These are phyloP conservation scores for Melampsora occidentalis DNA, from an alignment of 1,284 basidiomycete genomes.

Conservation along the genomic window DNA sequence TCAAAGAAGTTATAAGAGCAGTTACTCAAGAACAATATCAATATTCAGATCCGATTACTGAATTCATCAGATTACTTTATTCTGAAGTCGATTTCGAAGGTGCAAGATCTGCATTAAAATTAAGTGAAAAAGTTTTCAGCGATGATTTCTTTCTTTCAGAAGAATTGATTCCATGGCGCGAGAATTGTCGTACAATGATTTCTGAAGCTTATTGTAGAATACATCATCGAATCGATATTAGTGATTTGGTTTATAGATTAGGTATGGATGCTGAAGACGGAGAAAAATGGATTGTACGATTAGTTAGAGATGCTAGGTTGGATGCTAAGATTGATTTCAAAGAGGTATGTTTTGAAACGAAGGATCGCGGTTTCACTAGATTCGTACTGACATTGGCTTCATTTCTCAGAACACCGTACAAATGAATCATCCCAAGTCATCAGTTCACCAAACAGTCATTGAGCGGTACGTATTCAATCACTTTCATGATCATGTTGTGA, in stretches of 20 bases:
- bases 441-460: slow-evolving; percentile 90
- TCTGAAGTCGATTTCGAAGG: slow-evolving; percentile 87
- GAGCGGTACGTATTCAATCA: slow-evolving; percentile 73
- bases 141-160: slow-evolving; percentile 92
- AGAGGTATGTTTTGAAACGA: slow-evolving; percentile 56
- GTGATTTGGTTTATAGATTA: slow-evolving; percentile 85
- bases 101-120: slow-evolving; percentile 75
- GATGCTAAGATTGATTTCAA: slow-evolving; percentile 97
- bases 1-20: slow-evolving; percentile 82
- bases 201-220: slow-evolving; percentile 97
- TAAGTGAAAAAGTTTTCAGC: slow-evolving; percentile 77
- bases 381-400: not conserved
- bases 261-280: slow-evolving; percentile 90
- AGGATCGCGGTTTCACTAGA: not conserved
- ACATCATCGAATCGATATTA: slow-evolving; percentile 93
- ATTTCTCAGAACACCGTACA: slow-evolving; percentile 77
- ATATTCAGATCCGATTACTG: slow-evolving; percentile 87
- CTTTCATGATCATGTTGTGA: slow-evolving; percentile 81
- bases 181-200: slow-evolving; percentile 90
- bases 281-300: slow-evolving; percentile 98
- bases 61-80: slow-evolving; percentile 89
- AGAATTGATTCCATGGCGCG: slow-evolving; percentile 87
- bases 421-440: slow-evolving; percentile 82
- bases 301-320: slow-evolving; percentile 93
- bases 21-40: slow-evolving; percentile 92